phyloP scores from a whole-genome alignment of 2,329 filamentous ascomycete species.

The Paecilomyces sp. region DNA sequence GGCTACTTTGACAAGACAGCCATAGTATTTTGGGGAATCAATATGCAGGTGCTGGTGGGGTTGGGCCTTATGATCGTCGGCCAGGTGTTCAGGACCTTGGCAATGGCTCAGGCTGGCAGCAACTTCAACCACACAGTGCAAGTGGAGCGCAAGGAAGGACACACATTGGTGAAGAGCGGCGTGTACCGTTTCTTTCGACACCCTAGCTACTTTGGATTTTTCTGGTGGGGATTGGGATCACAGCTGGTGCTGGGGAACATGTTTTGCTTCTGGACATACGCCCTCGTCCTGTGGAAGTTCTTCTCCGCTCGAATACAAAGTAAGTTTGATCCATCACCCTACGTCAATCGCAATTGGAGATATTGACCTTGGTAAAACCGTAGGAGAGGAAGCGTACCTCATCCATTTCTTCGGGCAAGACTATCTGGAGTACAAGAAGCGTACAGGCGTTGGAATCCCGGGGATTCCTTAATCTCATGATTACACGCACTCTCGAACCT shows the following conservation, averaged over 20 bases:
- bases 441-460: constrained; percentile 72
- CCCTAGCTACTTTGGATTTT: constrained; percentile 95
- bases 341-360: neutral
- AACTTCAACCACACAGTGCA: constrained; percentile 91
- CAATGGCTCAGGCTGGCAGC: constrained; percentile 81
- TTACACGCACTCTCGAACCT: neutral
- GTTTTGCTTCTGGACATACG: constrained; percentile 68
- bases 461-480: constrained; percentile 48
- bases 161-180: constrained; percentile 75
- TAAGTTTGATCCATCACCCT: constrained; percentile 31
- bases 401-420: constrained; percentile 77
- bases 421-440: constrained; percentile 65
- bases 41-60: constrained; percentile 45
- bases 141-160: constrained; percentile 58
- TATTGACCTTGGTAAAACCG: constrained; percentile 8
- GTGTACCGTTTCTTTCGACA: constrained; percentile 73
- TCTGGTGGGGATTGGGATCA: constrained; percentile 95
- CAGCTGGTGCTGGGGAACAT: constrained; percentile 84
- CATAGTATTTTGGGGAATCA: constrained; percentile 28
- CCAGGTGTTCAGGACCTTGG: constrained; percentile 67
- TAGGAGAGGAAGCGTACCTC: constrained; percentile 71
- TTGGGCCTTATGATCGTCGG: constrained; percentile 59
- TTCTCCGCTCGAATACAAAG: constrained; percentile 65
- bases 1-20: constrained; percentile 42
- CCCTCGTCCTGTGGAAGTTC: constrained; percentile 74